These are phyloP conservation scores for Epichloe brachyelytri DNA, from an alignment of 2,329 filamentous ascomycete genomes.

Conservation along the genomic window DNA sequence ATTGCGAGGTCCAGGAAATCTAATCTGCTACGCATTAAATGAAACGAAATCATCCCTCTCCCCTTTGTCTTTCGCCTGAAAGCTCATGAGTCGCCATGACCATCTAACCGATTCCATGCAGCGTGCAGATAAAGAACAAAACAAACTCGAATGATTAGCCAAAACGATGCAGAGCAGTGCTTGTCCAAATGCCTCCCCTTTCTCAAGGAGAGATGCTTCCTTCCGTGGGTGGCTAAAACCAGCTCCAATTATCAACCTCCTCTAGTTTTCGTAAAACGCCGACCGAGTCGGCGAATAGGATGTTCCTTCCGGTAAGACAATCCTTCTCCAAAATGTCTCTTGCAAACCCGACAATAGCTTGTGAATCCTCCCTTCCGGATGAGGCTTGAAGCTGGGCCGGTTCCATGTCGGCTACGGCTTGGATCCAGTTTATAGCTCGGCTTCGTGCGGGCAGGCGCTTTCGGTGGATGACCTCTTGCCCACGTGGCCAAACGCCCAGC, in stretches of 20 bases:
- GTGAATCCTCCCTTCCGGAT: conserved; percentile 21
- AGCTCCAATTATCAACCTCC: conserved; percentile 27
- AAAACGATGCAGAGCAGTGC: too few relatives aligned
- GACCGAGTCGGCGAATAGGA: conserved; percentile 40
- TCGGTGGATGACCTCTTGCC: conserved; percentile 10
- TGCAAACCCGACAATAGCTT: conserved; percentile 37
- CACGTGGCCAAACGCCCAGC: conserved; percentile 40
- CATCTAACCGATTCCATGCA: background rate
- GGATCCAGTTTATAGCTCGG: conserved; percentile 24
- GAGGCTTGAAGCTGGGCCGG: conserved; percentile 26
- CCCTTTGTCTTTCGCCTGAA: background rate
- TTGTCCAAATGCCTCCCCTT: background rate
- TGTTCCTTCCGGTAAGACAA: conserved; percentile 33
- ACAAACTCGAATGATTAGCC: too few relatives aligned
- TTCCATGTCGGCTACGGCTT: conserved; percentile 26
- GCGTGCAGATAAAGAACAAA: too few relatives aligned
- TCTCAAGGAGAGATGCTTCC: background rate
- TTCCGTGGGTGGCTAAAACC: conserved; percentile 9
- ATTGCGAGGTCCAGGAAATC: background rate
- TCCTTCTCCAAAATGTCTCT: conserved; percentile 34
- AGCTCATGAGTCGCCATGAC: background rate
- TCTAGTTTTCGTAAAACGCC: conserved; percentile 39
- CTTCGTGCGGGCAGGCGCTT: conserved; percentile 12
- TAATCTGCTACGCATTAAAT: background rate
- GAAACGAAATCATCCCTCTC: background rate